Evolutionary conservation across 2,329 filamentous ascomycete species (phyloP).

Genomic region (Colletotrichum sansevieriae): DNA sequence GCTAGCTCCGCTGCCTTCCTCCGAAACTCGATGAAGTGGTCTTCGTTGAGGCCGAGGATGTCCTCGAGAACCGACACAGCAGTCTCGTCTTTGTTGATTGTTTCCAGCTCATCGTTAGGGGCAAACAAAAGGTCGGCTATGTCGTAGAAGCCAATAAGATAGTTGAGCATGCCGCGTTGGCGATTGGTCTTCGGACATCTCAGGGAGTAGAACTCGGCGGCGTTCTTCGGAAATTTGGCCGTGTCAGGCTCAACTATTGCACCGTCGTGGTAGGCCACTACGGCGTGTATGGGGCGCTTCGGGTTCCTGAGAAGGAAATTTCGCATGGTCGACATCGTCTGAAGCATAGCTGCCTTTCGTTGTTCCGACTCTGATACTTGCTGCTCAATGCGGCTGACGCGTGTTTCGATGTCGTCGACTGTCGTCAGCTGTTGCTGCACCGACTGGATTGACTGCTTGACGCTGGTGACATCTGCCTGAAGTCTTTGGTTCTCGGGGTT

Average conservation of each 20-base stretch:
- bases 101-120: not conserved
- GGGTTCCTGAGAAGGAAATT: not conserved
- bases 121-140: not conserved
- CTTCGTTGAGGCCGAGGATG: not conserved
- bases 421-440: not conserved
- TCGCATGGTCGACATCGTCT: not conserved
- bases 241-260: not conserved
- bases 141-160: not conserved
- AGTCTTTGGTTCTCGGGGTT: not conserved
- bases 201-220: not conserved
- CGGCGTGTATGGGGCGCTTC: not conserved
- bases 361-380: not conserved
- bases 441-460: not conserved
- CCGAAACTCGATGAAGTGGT: not conserved
- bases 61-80: not conserved
- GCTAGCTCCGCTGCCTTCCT: not conserved
- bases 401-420: not conserved
- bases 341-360: constrained; percentile 1
- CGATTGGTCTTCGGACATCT: not conserved
- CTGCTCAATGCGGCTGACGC: not conserved
- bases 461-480: not conserved
- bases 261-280: not conserved
- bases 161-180: not conserved
- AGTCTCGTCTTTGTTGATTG: not conserved
- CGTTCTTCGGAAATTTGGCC: not conserved